These are phyloP conservation scores for Saccharomyces mikatae DNA, from an alignment of 805 yeast species.

Conservation along the genomic window DNA sequence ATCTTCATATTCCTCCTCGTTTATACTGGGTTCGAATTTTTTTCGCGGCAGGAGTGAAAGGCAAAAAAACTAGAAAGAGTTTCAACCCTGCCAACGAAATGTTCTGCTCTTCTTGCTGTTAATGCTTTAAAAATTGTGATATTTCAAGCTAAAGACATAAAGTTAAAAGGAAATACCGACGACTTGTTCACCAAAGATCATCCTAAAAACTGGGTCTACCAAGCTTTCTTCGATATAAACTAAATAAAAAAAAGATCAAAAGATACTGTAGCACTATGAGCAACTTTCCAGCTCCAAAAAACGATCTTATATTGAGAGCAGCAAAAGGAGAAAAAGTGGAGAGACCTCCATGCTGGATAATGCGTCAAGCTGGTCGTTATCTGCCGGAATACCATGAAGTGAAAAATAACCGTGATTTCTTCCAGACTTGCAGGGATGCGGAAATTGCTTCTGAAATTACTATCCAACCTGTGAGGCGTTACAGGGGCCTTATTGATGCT, in stretches of 20 bases:
- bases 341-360: slow-evolving; percentile 96
- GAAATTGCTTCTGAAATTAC: slow-evolving; percentile 91
- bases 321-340: slow-evolving; percentile 86
- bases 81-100: neutral
- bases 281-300: slow-evolving; percentile 69
- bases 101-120: neutral
- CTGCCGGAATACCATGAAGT: slow-evolving; percentile 85
- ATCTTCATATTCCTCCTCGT: neutral
- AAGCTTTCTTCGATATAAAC: neutral
- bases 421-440: slow-evolving; percentile 90
- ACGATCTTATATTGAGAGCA: slow-evolving; percentile 86
- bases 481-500: slow-evolving; percentile 84
- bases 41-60: neutral
- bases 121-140: neutral
- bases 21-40: neutral
- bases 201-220: neutral
- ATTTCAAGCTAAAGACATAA: neutral
- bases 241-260: neutral
- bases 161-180: neutral
- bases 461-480: slow-evolving; percentile 89
- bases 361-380: slow-evolving; percentile 97
- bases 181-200: neutral
- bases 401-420: slow-evolving; percentile 79
- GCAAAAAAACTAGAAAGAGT: neutral
- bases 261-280: neutral